Percentiles rank a stretch among this genome's conserved stretches.
These are phyloP conservation scores for Lojkania enalia DNA, from an alignment of 2,329 filamentous ascomycete genomes.

Conservation along the genomic window DNA sequence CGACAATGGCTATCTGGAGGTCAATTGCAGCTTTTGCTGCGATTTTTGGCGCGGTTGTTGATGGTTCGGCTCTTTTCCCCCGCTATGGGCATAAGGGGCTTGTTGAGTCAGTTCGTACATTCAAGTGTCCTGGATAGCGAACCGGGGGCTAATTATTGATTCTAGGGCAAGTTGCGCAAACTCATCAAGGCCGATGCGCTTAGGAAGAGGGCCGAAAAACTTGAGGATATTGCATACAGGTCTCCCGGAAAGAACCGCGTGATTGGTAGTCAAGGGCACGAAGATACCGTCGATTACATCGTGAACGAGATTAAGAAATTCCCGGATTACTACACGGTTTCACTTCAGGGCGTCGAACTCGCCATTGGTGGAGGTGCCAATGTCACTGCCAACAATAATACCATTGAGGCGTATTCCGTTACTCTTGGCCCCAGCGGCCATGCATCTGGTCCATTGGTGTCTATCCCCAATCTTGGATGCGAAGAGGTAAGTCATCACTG, in stretches of 20 bases:
- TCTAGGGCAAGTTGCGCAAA: constrained; percentile 28
- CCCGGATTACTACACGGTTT: constrained; percentile 44
- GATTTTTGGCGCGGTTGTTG: constrained; percentile 19
- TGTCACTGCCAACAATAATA: constrained; percentile 34
- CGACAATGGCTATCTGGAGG: constrained; percentile 21
- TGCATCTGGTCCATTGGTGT: constrained; percentile 34
- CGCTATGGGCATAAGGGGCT: constrained; percentile 26
- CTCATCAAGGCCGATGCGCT: constrained; percentile 31
- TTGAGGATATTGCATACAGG: constrained; percentile 46
- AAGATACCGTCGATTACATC: constrained; percentile 46
- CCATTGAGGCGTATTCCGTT: constrained; percentile 29
- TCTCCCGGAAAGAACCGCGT: constrained; percentile 46
- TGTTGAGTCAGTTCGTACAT: constrained; percentile 25
- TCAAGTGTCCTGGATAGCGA: background rate
- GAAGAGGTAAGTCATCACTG: constrained; percentile 26
- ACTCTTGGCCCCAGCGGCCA: constrained; percentile 37
- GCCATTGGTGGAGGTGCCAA: constrained; percentile 30
- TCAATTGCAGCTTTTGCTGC: constrained; percentile 29
- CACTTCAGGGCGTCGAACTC: constrained; percentile 33
- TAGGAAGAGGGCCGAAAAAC: constrained; percentile 31
- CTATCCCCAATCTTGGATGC: constrained; percentile 40
- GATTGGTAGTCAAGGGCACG: constrained; percentile 45
- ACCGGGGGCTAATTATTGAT: background rate
- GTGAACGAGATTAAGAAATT: constrained; percentile 33
- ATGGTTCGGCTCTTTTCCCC: constrained; percentile 28